phyloP scores from a whole-genome alignment of 352 stramenopile species.

The Globisporangium nagaii region DNA sequence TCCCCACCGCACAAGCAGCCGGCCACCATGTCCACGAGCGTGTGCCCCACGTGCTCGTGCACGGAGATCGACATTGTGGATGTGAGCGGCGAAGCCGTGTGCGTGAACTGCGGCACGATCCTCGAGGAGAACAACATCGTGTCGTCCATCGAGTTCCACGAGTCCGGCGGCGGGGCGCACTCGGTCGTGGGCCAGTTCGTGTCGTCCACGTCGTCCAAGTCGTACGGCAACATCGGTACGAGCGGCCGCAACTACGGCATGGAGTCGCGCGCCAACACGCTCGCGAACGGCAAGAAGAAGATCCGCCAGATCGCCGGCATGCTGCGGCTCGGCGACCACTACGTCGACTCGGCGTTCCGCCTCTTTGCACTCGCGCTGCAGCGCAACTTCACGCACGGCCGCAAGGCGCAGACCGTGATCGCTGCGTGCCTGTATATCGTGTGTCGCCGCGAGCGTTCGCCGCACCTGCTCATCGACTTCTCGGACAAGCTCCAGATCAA shows the following conservation, averaged over 20 bases:
- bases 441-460: conserved; percentile 96
- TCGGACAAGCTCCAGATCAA: conserved; percentile 97
- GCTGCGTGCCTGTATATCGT: conserved; percentile 99
- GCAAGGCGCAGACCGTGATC: conserved; percentile 95
- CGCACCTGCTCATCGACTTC: conserved; percentile 99
- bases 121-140: conserved; percentile 98
- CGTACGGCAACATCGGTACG: conserved; percentile 85
- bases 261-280: conserved; percentile 94
- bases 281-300: conserved; percentile 92
- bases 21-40: conserved; percentile 25
- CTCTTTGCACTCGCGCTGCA: conserved; percentile 95
- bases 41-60: conserved; percentile 94
- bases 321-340: conserved; percentile 91
- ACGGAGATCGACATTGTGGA: conserved; percentile 94
- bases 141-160: conserved; percentile 95
- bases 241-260: conserved; percentile 90
- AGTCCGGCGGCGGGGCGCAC: conserved; percentile 86
- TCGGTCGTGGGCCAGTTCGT: conserved; percentile 97
- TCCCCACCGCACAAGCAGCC: background rate
- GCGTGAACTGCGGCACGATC: conserved; percentile 89
- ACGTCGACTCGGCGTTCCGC: conserved; percentile 95
- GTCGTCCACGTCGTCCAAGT: conserved; percentile 85
- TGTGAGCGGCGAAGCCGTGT: conserved; percentile 84
- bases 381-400: conserved; percentile 96
- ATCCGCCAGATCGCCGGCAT: conserved; percentile 92